Base-by-base conservation (phyloP, 768 basidiomycete genomes). In the Tylopilus intermedius region DNA sequence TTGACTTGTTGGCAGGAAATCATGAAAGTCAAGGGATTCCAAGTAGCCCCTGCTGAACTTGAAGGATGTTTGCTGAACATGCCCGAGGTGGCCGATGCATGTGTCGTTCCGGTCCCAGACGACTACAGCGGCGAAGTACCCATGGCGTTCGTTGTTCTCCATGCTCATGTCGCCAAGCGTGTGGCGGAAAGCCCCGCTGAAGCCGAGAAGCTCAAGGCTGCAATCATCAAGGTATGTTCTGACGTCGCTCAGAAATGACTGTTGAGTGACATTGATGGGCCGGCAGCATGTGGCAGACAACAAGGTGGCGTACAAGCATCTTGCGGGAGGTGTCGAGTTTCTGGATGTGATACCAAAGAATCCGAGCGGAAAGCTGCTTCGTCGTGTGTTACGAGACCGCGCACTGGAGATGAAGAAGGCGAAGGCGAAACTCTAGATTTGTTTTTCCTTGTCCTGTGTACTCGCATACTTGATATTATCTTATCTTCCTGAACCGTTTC, bases 101-200 rank as follows among this genome's bases (percentile, higher is more conserved):
- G 86, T 56, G 84, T 88, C 2, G 79, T 88, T 15, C 79, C 83
- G 1, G 61, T 84, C 30, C 79, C 79, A 8, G 82, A 89, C 60
- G 85, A 86, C 8, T 88, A 79, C 54, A 82, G 79, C 53, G 87
- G 87, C 14, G 87, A 89, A 62, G 69, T 86, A 6, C 87, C 87
- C 0, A 62, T 87, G 61, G 88, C 86, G 5, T 88, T 81, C 58
- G 76, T 88, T 3, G 81, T 80, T 1, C 72, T 85, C 4, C 73
- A 69, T 6, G 57, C 66, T 2, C 65, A 72, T n/a, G 76, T 78
- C 8, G 65, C 72, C 4, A 46, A 67, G 46, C 70, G 71, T 29
- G 64, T 73, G 10, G 55, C 61, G 22, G 49, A 65, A 33, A 63
- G 69, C 44, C 64, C 71, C 1, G 53, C 1, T 24, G 67, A 70